These are phyloP conservation scores for Yamadazyma epiphylla DNA, from an alignment of 1,139 yeast genomes.

Conservation along the genomic window DNA sequence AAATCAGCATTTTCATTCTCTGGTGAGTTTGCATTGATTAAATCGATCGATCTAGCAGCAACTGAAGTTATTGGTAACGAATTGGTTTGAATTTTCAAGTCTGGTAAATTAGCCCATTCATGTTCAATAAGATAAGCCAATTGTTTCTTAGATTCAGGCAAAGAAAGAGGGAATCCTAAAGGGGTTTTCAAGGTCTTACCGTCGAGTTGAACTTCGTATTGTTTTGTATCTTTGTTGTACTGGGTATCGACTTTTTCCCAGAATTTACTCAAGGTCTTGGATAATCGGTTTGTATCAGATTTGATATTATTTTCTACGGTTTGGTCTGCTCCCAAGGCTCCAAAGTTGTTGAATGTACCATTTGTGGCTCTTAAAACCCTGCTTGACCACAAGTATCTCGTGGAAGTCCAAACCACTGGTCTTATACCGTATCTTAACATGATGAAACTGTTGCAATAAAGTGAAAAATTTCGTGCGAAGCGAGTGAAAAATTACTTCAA, in stretches of 20 bases:
- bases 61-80: slow-evolving; percentile 84
- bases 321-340: slow-evolving; percentile 33
- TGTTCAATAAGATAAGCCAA: slow-evolving; percentile 76
- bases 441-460: no score
- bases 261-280: slow-evolving; percentile 70
- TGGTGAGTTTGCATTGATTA: slow-evolving; percentile 29
- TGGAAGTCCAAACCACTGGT: no score
- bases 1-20: slow-evolving; percentile 39
- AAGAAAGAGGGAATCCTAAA: slow-evolving; percentile 61
- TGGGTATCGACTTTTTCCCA: slow-evolving; percentile 75
- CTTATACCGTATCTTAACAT: no score
- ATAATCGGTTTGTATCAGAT: slow-evolving; percentile 67
- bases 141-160: slow-evolving; percentile 58
- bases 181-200: slow-evolving; percentile 82
- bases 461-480: not conserved
- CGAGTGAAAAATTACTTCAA: not conserved
- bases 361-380: slow-evolving; percentile 8
- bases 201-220: slow-evolving; percentile 63
- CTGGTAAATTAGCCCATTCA: slow-evolving; percentile 83
- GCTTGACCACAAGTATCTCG: no score
- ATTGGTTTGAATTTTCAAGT: slow-evolving; percentile 71
- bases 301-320: slow-evolving; percentile 49
- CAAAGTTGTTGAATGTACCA: slow-evolving; percentile 6
- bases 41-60: slow-evolving; percentile 81
- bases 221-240: slow-evolving; percentile 20